These are phyloP conservation scores for Apiospora pterosperma DNA, from an alignment of 2,329 filamentous ascomycete genomes.

Conservation along the genomic window DNA sequence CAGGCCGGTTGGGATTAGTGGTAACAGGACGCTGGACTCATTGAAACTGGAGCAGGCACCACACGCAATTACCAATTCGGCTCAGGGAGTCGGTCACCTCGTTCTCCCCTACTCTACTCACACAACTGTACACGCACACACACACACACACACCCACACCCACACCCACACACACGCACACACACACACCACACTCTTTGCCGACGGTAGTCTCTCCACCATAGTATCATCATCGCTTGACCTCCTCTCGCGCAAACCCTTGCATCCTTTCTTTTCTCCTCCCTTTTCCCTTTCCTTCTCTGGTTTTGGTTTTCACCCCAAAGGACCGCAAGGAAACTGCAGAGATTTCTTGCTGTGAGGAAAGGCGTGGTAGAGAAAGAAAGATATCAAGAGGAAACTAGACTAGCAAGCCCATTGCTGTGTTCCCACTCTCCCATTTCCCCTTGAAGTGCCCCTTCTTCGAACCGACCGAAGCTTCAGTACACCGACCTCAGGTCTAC, in stretches of 20 bases:
- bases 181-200: background rate
- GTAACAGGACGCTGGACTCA: background rate
- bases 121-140: background rate
- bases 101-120: background rate
- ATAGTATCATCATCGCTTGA: slow-evolving; percentile 1
- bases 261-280: slow-evolving; percentile 4
- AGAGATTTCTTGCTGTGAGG: slow-evolving; percentile 1
- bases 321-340: background rate
- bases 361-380: slow-evolving; percentile 2
- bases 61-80: slow-evolving; percentile 1
- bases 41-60: slow-evolving; percentile 1
- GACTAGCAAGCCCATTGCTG: slow-evolving; percentile 2
- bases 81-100: slow-evolving; percentile 1
- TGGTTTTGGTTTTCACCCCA: slow-evolving; percentile 1
- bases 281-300: background rate
- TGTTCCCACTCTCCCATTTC: slow-evolving; percentile 2
- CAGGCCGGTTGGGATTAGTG: background rate
- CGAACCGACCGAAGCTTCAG: slow-evolving; percentile 1
- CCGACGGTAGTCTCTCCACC: background rate
- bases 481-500: background rate
- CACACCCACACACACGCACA: background rate
- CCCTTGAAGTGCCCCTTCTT: slow-evolving; percentile 3
- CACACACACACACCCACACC: background rate
- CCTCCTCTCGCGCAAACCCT: slow-evolving; percentile 1
- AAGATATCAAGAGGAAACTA: background rate